A percentile compares a stretch with the other conserved stretches of the same genome.
These are phyloP conservation scores for Aspergillus sp. DNA, from an alignment of 2,329 filamentous ascomycete genomes.

Conservation along the genomic window DNA sequence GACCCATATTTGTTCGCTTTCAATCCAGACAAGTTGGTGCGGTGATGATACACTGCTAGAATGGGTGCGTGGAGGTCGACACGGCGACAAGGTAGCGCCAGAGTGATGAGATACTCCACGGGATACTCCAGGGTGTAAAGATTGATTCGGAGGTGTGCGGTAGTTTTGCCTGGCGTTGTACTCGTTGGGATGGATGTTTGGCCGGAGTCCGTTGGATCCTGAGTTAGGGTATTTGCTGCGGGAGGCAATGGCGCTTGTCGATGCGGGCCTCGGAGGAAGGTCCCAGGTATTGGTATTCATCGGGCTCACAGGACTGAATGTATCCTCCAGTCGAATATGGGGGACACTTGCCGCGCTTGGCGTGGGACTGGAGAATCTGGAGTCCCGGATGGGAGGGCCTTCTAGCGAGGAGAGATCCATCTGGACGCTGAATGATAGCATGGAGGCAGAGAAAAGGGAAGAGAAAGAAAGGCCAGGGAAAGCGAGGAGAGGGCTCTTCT, in stretches of 20 bases:
- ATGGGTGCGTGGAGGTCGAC: neutral
- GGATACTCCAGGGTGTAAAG: neutral
- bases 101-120: neutral
- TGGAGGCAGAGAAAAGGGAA: neutral
- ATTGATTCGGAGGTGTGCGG: neutral
- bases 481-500: neutral
- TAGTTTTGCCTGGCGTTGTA: neutral
- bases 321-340: slow-evolving; percentile 12
- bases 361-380: slow-evolving; percentile 14
- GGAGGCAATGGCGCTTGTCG: slow-evolving; percentile 12
- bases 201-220: neutral
- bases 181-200: slow-evolving; percentile 1
- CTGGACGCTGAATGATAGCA: neutral
- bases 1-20: slow-evolving; percentile 32
- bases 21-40: slow-evolving; percentile 30
- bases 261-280: slow-evolving; percentile 18
- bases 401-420: slow-evolving; percentile 39
- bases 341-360: slow-evolving; percentile 3
- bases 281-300: neutral
- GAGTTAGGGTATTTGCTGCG: slow-evolving; percentile 3
- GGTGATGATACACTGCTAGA: slow-evolving; percentile 8
- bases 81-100: neutral
- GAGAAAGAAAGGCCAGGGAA: neutral
- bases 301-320: slow-evolving; percentile 9
- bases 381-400: slow-evolving; percentile 31